Evolutionary conservation across 805 yeast genomes (phyloP).

Genomic region (Candida gorgasii): DNA sequence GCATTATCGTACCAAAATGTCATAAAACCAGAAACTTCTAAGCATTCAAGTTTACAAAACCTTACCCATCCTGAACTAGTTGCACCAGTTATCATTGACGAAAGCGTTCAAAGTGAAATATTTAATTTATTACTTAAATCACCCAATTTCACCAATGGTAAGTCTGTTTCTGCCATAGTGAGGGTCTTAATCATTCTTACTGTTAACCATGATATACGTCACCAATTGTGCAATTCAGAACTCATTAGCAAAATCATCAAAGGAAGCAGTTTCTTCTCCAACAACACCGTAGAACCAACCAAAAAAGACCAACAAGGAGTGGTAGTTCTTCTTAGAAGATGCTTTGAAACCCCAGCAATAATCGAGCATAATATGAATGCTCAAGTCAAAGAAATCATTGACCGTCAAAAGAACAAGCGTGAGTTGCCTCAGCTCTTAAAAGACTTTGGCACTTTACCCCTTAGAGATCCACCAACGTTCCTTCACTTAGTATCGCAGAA

Average conservation of each 20-base stretch:
- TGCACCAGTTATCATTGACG: constrained; percentile 20
- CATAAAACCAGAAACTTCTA: constrained; percentile 44
- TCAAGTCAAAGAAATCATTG: constrained; percentile 46
- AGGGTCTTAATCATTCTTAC: constrained; percentile 45
- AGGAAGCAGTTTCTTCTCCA: constrained; percentile 36
- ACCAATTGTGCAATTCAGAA: constrained; percentile 46
- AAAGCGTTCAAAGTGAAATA: constrained; percentile 27
- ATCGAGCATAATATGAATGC: constrained; percentile 50
- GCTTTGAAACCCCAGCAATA: constrained; percentile 61
- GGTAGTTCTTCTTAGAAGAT: constrained; percentile 60
- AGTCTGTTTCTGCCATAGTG: constrained; percentile 54
- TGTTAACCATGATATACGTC: constrained; percentile 40
- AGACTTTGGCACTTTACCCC: constrained; percentile 50
- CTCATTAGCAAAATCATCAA: constrained; percentile 49
- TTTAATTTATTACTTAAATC: constrained; percentile 46
- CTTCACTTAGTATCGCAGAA: constrained; percentile 44
- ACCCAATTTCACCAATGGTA: constrained; percentile 40
- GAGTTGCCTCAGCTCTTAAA: constrained; percentile 49
- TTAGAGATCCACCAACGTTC: constrained; percentile 50
- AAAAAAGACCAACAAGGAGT: constrained; percentile 18
- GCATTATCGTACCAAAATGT: constrained; percentile 51
- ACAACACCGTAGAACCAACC: constrained; percentile 11
- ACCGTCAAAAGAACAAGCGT: constrained; percentile 26
- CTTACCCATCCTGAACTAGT: constrained; percentile 7
- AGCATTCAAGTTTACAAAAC: constrained; percentile 16